phyloP scores from a whole-genome alignment of 352 stramenopile species.

The Globisporangium okanoganense region DNA sequence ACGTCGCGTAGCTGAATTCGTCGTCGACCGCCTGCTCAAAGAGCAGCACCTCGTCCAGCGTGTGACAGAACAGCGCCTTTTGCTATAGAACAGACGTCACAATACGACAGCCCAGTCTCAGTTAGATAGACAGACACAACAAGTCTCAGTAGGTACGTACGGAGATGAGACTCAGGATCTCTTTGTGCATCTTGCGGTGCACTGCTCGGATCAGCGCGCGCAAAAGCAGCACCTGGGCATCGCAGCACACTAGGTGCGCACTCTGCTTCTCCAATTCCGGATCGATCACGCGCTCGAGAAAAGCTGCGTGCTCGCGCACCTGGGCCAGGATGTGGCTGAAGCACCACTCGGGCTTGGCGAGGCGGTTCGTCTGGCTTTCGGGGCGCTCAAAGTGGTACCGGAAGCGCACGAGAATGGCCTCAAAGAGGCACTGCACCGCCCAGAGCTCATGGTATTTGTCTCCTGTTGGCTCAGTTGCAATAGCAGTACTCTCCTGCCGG shows the following conservation, averaged over 20 bases:
- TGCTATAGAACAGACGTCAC: too few relatives aligned
- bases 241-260: constrained; percentile 40
- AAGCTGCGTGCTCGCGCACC: constrained; percentile 35
- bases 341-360: constrained; percentile 77
- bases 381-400: constrained; percentile 70
- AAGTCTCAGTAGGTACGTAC: constrained; percentile 19
- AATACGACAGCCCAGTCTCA: too few relatives aligned
- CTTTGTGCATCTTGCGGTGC: constrained; percentile 44
- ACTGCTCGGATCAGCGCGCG: constrained; percentile 37
- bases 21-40: constrained; percentile 69
- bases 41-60: constrained; percentile 66
- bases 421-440: constrained; percentile 60
- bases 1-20: constrained; percentile 59
- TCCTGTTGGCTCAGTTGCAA: not conserved
- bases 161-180: constrained; percentile 38
- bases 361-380: constrained; percentile 63
- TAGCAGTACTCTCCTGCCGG: not conserved
- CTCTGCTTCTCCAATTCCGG: constrained; percentile 48
- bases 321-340: constrained; percentile 61
- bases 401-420: constrained; percentile 56
- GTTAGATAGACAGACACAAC: constrained; percentile 1
- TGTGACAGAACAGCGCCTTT: constrained; percentile 59
- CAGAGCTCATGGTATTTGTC: constrained; percentile 33
- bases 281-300: constrained; percentile 37
- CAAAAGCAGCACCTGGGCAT: constrained; percentile 60